phyloP scores from a whole-genome alignment of 768 basidiomycete genomes.

The Grammothele lineata region DNA sequence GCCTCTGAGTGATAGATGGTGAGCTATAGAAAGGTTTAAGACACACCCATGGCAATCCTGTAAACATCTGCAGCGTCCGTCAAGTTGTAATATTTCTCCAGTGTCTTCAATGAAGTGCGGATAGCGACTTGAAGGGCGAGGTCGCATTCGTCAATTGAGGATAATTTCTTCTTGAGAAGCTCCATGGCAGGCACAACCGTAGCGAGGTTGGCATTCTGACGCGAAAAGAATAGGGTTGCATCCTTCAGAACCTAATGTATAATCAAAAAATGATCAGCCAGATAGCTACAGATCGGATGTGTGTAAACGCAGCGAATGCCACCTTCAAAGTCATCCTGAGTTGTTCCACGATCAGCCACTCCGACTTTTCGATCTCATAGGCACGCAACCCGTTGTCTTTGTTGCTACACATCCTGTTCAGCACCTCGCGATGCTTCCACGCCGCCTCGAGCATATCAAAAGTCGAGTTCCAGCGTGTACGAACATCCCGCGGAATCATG shows the following conservation, averaged over 20 bases:
- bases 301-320: background rate
- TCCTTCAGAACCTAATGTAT: constrained; percentile 2
- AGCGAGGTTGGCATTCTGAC: constrained; percentile 11
- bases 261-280: background rate
- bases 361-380: constrained; percentile 13
- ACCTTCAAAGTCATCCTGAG: constrained; percentile 27
- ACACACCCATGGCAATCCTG: too few relatives aligned
- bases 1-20: too few relatives aligned
- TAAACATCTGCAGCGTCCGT: too few relatives aligned
- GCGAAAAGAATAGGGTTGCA: constrained; percentile 18
- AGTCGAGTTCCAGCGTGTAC: too few relatives aligned
- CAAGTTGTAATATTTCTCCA: too few relatives aligned
- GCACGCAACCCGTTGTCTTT: constrained; percentile 22
- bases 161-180: constrained; percentile 16
- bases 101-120: too few relatives aligned
- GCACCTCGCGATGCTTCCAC: constrained; percentile 22
- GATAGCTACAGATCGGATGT: background rate
- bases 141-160: background rate
- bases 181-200: constrained; percentile 28
- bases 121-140: too few relatives aligned
- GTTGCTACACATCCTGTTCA: constrained; percentile 25
- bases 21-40: too few relatives aligned
- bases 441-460: constrained; percentile 33
- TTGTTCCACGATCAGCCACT: constrained; percentile 33
- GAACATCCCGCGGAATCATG: constrained; percentile 35